Evolutionary conservation across 164 flowering plant species (phyloP), one percentile per base, ranked within the genome.

Genomic region (Hamamelis virginiana): DNA sequence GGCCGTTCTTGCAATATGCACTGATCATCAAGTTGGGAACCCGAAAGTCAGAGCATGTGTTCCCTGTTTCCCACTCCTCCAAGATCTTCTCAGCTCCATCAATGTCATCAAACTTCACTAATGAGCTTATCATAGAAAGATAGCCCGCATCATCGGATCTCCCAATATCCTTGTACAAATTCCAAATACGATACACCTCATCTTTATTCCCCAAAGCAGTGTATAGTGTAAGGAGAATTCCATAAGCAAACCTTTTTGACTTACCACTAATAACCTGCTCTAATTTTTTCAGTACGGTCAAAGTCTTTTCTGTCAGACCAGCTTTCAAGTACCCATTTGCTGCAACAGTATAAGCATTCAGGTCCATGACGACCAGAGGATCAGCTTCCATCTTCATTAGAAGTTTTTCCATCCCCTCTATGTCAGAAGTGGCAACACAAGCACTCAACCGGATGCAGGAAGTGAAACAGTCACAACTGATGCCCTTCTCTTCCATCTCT

Each of bases 111-210:
- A 82, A 51, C 74, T 82, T 82, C 59, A 67, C 18, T 5, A 80
- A 62, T 8, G 80, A 73, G 28, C 73, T 78, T 25, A 80, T 66
- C 78, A 82, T 78, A 65, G 57, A 14, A 9, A 52, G 6, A 59
- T 82, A 82, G 14, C 75, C 66, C 6, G 70, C n/a, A 23, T 75
- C 78, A 41, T 27, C 12, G 41, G 43, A 25, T 18, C 21, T 64
- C 5, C 27, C 59, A 10, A 57, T 14, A 1, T 19, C 43, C 58
- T 69, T 64, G 57, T 71, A 80, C 57, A 69, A 33, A 41, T 66
- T 60, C 85, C 87, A 84, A 10, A 82, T 25, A 3, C 82, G 80
- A 61, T 74, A 73, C 18, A 82, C 73, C 43, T 84, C 85, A 12
- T 77, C 80, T 57, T 75, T 78, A 2, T 62, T 58, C 44, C 82